phyloP scores from a whole-genome alignment of 2,329 filamentous ascomycete genomes.

The Pseudogymnoascus sp. region DNA sequence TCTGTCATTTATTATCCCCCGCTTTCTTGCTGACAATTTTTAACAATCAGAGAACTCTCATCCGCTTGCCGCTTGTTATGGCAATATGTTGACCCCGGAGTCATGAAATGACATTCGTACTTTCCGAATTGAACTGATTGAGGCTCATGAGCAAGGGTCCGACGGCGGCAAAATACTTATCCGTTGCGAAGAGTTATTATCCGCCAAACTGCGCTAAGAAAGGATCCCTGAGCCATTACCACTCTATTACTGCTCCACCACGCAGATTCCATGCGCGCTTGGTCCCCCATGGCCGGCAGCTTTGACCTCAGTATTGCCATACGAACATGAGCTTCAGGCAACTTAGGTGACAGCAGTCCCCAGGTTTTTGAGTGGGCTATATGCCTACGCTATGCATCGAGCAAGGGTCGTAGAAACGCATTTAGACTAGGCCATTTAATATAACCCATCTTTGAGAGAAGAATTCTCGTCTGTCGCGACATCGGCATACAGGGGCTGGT shows the following conservation, averaged over 20 bases:
- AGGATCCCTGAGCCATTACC: background rate
- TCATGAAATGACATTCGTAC: background rate
- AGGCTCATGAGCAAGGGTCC: background rate
- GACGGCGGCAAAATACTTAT: background rate
- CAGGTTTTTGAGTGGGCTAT: background rate
- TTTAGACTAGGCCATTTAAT: background rate
- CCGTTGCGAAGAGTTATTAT: background rate
- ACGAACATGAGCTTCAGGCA: background rate
- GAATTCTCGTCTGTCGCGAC: background rate
- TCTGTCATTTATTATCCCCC: background rate
- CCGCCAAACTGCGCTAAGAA: background rate
- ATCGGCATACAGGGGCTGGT: background rate
- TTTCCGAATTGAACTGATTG: background rate
- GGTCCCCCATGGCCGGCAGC: background rate
- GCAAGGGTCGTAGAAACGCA: background rate
- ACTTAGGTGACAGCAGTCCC: background rate
- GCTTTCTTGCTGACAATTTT: slow-evolving; percentile 1
- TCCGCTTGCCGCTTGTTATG: background rate
- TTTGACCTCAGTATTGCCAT: background rate
- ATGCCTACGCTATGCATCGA: background rate
- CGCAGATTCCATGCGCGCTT: background rate
- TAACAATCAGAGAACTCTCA: background rate
- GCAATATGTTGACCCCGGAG: slow-evolving; percentile 6
- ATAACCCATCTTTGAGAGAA: background rate
- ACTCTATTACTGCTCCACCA: background rate